Base-by-base conservation (phyloP, 306 rosid species). In the Prunus salicina region DNA sequence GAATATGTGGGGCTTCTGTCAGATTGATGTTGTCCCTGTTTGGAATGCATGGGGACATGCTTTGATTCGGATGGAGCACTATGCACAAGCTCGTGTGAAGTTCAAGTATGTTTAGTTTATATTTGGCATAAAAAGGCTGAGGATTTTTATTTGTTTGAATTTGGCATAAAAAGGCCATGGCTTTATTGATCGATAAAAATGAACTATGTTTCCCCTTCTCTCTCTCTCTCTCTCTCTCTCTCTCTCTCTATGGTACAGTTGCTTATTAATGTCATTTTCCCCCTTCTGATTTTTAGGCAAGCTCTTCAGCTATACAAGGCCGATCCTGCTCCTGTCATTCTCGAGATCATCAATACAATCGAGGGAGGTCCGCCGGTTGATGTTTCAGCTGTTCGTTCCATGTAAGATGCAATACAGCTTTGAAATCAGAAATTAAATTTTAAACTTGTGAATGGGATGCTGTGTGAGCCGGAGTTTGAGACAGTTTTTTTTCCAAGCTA, bases 41-140 rank as follows among this genome's bases (percentile, higher is more conserved):
- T 94, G 98, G 98, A 92, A 82, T 84, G 98, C 98, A 20, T 94
- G 98, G 98, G 98, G 97, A 58, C 97, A 90, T 83, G 98, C 98
- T 60, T 83, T 94, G 81, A 85, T 94, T 84, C 98, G 94, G 83
- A 94, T 89, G 96, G 98, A 94, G 88, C 97, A 89, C 86, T 92
- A 94, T 22, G 91, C 85, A 65, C 96, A 94, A 84, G 98, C 98
- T 81, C 98, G 97, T 64, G 98, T 94, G 75, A 94, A 94, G 85
- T 90, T 94, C 78, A 94, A 91, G 98, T 94, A 89, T 64, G 93
- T 82, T 60, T 72, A 57, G 47, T 72, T 77, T 76, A 51, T 72
- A 22, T 77, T 84, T 53, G 71, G 64, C 53, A n/a, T 67, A 43
- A n/a, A 15, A 64, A 18, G 32, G 25, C 19, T 9, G 32, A 15